phyloP scores from a whole-genome alignment of 805 yeast genomes.

The Starmerella cellae region DNA sequence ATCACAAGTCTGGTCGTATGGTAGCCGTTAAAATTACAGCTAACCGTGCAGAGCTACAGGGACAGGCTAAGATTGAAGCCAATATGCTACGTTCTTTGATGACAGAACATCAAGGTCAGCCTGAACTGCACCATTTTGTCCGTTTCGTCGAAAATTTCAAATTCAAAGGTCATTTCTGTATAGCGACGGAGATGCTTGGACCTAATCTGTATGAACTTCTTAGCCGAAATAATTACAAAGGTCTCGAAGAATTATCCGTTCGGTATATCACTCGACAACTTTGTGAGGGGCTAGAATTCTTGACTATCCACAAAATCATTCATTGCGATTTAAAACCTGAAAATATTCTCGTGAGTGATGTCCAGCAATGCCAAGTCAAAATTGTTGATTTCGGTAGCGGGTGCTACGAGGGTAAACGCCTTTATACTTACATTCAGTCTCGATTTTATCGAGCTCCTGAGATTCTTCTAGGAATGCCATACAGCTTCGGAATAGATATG shows the following conservation, averaged over 20 bases:
- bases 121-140: constrained; percentile 33
- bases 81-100: constrained; percentile 44
- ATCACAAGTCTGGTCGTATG: constrained; percentile 42
- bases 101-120: constrained; percentile 21
- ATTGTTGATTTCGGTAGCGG: constrained; percentile 67
- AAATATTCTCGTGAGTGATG: constrained; percentile 48
- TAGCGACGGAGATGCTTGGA: constrained; percentile 59
- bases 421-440: constrained; percentile 90
- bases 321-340: constrained; percentile 87
- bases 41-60: constrained; percentile 56
- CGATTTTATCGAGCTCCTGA: constrained; percentile 96
- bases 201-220: constrained; percentile 49
- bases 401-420: constrained; percentile 50
- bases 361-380: constrained; percentile 39
- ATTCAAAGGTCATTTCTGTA: constrained; percentile 73
- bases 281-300: constrained; percentile 43
- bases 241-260: constrained; percentile 27
- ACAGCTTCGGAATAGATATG: constrained; percentile 83
- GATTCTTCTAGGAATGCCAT: constrained; percentile 76
- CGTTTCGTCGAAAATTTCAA: constrained; percentile 55
- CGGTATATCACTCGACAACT: constrained; percentile 41
- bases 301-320: constrained; percentile 45
- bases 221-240: constrained; percentile 28
- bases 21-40: constrained; percentile 72
- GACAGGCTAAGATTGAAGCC: constrained; percentile 69